Evolutionary conservation across 768 basidiomycete genomes (phyloP).

Genomic region (Tylopilus balloui): DNA sequence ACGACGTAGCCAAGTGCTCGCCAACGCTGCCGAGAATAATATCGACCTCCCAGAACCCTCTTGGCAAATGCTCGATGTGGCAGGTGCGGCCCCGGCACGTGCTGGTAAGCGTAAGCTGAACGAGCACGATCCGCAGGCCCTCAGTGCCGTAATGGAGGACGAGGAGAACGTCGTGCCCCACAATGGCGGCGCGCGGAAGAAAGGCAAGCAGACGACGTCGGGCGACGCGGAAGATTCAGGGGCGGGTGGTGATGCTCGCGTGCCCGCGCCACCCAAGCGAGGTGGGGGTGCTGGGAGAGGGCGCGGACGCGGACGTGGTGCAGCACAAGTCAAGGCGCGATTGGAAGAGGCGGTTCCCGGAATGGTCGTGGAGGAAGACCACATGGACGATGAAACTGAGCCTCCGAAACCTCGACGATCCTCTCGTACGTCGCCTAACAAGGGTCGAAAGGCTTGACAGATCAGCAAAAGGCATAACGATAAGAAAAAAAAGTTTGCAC

Average conservation of each 20-base stretch:
- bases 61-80: constrained; percentile 48
- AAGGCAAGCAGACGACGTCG: constrained; percentile 13
- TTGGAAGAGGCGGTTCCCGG: constrained; percentile 25
- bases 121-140: constrained; percentile 22
- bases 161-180: constrained; percentile 8
- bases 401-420: constrained; percentile 32
- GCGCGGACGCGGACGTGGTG: constrained; percentile 20
- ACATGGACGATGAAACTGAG: constrained; percentile 23
- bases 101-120: constrained; percentile 37
- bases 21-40: constrained; percentile 40
- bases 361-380: constrained; percentile 30
- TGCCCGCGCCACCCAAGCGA: constrained; percentile 10
- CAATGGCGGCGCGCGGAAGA: constrained; percentile 22
- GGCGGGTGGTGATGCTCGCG: constrained; percentile 7
- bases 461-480: neutral
- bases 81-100: constrained; percentile 23
- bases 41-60: constrained; percentile 48
- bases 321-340: constrained; percentile 12
- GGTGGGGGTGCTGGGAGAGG: constrained; percentile 19
- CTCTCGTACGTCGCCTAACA: constrained; percentile 33
- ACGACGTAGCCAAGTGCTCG: constrained; percentile 46
- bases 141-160: constrained; percentile 26
- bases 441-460: constrained; percentile 19
- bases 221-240: constrained; percentile 18
- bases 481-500: neutral